Base-by-base conservation (phyloP, 345 rosid genomes). In the Rhizophora mangle region DNA sequence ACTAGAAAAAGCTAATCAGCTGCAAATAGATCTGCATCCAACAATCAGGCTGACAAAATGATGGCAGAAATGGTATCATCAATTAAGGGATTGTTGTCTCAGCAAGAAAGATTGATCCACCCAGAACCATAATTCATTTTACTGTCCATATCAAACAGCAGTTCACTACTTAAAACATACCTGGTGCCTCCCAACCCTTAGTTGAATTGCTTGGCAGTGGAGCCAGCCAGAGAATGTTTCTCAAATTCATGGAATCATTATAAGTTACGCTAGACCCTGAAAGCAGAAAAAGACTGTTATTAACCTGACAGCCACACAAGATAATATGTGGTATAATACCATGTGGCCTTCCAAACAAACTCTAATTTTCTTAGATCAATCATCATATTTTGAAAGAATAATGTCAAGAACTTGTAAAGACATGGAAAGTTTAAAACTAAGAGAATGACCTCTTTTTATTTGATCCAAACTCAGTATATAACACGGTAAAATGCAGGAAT, bases 211-310 rank as follows among this genome's bases (percentile, higher is more conserved):
- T 78, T 0, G 98, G 96, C 77, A 91, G 81, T 22, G 97, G 98
- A 63, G 91, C 97, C 63, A 91, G 88, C 97, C 97, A 94, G 13
- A 91, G 92, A 79, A 94, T 88, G 80, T 94, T 94, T 63, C 96
- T 80, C 80, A 89, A 80, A 78, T 94, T 94, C 89, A 94, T 89
- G 30, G 89, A 79, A 80, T 89, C 87, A 72, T 85, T 87, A 52
- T 85, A 94, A 9, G 69, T 82, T 52, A 91, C 82, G 7, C 76
- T 76, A 55, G 97, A 91, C 63, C 88, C 93, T 94, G 79, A 72
- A 60, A 76, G 39, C 27, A 11, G 7, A n/a, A 2, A 60, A 64
- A 72, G 29, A 9, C 16, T 8, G 8, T 56, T 4, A 69, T 62
- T 15, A 67, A 36, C 56, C 53, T 10, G 20, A 13, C 29, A 34